These are phyloP conservation scores for Papilionanthe hybrid DNA, from an alignment of 116 monocot species.

Conservation along the genomic window DNA sequence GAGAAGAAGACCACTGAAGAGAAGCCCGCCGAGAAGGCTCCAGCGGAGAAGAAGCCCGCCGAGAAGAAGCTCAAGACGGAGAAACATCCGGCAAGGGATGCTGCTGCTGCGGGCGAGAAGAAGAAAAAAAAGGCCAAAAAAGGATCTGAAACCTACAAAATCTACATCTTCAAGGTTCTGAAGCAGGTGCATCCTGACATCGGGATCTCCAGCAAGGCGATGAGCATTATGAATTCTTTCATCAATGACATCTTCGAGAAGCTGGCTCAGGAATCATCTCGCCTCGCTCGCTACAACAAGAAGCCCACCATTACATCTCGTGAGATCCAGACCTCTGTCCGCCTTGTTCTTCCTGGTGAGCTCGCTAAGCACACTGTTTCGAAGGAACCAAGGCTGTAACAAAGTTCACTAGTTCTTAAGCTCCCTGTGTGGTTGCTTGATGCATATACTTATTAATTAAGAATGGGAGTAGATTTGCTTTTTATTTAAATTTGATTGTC, in stretches of 20 bases:
- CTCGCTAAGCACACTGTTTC: too few species aligned
- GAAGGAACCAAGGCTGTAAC: too few species aligned
- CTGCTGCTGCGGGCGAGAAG: slow-evolving; percentile 24
- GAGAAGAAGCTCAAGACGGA: slow-evolving; percentile 4
- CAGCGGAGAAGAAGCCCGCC: background rate
- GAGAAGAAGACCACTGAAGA: background rate
- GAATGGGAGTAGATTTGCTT: background rate
- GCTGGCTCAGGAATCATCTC: too few species aligned
- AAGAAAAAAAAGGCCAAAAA: slow-evolving; percentile 39
- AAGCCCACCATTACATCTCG: too few species aligned
- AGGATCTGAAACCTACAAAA: background rate
- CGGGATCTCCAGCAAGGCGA: too few species aligned
- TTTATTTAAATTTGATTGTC: too few species aligned
- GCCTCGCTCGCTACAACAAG: too few species aligned
- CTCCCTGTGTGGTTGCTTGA: background rate
- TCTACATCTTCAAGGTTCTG: too few species aligned
- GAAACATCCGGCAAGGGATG: slow-evolving; percentile 29
- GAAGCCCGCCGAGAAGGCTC: slow-evolving; percentile 1
- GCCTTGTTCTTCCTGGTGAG: too few species aligned
- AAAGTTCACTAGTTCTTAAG: slow-evolving; percentile 20
- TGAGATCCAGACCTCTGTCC: slow-evolving; percentile 26
- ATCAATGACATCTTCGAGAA: too few species aligned
- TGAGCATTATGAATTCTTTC: too few species aligned
- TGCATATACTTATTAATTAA: background rate
- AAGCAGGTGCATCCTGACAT: too few species aligned